Evolutionary conservation across 2,329 filamentous ascomycete species (phyloP).

Genomic region (Penicillium brevicompactum): DNA sequence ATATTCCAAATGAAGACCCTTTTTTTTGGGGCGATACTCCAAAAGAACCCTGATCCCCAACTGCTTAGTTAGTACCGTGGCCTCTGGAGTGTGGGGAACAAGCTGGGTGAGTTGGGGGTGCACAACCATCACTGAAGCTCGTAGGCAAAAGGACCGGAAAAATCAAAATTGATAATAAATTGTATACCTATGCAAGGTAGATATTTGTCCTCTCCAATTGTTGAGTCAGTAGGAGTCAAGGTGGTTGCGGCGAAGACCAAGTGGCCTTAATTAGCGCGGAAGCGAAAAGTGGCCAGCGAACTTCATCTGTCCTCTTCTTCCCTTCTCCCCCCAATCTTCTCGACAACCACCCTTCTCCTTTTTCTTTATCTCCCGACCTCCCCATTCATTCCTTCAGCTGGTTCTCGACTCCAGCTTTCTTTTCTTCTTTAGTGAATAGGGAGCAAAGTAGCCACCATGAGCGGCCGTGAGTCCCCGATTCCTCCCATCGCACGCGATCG

Average conservation of each 20-base stretch:
- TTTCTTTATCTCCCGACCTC: conserved; percentile 26
- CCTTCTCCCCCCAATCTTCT: conserved; percentile 26
- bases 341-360: conserved; percentile 24
- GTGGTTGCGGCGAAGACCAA: conserved; percentile 35
- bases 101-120: neutral
- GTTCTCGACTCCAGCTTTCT: conserved; percentile 34
- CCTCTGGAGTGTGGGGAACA: conserved; percentile 13
- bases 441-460: conserved; percentile 55
- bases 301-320: conserved; percentile 28
- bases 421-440: conserved; percentile 33
- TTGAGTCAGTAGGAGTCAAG: conserved; percentile 15
- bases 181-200: neutral
- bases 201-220: neutral
- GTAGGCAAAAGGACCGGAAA: neutral
- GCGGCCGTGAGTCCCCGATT: conserved; percentile 55
- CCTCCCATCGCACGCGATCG: conserved; percentile 32
- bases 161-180: neutral
- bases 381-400: conserved; percentile 38
- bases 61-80: conserved; percentile 12
- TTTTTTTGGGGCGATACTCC: neutral
- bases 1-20: neutral
- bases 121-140: conserved; percentile 1
- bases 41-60: neutral
- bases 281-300: conserved; percentile 43
- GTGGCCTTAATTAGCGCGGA: conserved; percentile 43